Base-by-base conservation (phyloP, 768 basidiomycete genomes). In the Jaapia argillacea region DNA sequence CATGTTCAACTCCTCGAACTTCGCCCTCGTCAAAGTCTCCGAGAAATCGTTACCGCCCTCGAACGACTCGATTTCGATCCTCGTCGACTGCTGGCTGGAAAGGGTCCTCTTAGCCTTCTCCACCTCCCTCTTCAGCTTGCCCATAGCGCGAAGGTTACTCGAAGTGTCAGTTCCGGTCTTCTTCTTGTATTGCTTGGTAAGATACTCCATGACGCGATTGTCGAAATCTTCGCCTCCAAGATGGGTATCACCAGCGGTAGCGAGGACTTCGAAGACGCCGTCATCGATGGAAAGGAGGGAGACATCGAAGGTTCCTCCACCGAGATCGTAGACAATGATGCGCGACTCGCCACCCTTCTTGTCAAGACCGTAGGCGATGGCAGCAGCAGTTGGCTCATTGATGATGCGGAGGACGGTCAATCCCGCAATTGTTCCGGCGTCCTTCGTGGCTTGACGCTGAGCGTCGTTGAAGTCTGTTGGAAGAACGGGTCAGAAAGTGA, bases 1-100 rank as follows among this genome's bases (percentile, higher is more conserved):
- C 71, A 96, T 85, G 79, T 94, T 96, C 52, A 97, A 75, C 64
- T 98, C 93, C 65, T 98, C 94, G 60, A 99, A 98, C 69, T 96
- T 98, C 70, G 94, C 94, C 43, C 94, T 81, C 42, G 94, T 98
- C 24, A 98, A 78, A 4, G 88, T 89, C 75, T 97, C 94, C 25
- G 91, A 87, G 58, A 97, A 90, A 71, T 99, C 94, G 54, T 94
- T 93, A 51, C 94, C 94, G 55, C 81, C 79, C 64, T 93, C 92
- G 66, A 98, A 97, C 23, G 79, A 78, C 67, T 99, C 94, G 48
- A 99, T 94, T 62, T 99, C 94, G 51, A 99, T 74, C 49, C 83
- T 81, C 35, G 86, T 88, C 55, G 75, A 80, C 69, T 93, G 90
- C 64, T 97, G 93, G 87, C 48, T 96, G 67, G 28, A 92, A 39